These are phyloP conservation scores for Strigomonas culicis DNA, from an alignment of 208 protist species.

Conservation along the genomic window DNA sequence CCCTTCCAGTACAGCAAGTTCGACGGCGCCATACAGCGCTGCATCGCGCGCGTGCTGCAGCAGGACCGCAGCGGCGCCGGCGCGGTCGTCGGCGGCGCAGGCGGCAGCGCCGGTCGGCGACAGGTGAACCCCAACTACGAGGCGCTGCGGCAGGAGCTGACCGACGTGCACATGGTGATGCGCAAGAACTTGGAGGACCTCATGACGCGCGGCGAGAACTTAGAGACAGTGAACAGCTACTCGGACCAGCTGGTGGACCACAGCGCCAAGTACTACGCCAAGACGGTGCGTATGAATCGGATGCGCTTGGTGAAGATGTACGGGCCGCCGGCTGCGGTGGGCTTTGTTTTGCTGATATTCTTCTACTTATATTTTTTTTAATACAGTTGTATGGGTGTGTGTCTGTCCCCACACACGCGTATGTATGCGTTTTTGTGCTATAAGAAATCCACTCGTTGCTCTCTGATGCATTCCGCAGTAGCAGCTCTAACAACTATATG, in stretches of 20 bases:
- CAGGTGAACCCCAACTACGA: constrained; percentile 79
- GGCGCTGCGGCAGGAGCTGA: constrained; percentile 74
- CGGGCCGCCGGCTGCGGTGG: constrained; percentile 67
- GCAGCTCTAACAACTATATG: too few species aligned
- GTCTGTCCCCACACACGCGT: neutral
- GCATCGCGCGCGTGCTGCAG: constrained; percentile 63
- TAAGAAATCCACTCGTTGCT: too few species aligned
- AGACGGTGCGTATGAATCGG: constrained; percentile 86
- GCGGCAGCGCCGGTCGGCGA: constrained; percentile 30
- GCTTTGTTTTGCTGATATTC: constrained; percentile 63
- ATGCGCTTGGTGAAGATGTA: constrained; percentile 86
- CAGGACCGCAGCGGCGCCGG: constrained; percentile 38
- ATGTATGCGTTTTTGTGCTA: too few species aligned
- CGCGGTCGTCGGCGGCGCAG: constrained; percentile 13
- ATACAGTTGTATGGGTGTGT: neutral
- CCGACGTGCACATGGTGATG: constrained; percentile 90
- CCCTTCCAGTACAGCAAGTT: constrained; percentile 91
- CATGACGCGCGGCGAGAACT: constrained; percentile 83
- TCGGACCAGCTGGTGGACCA: constrained; percentile 77
- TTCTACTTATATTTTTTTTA: constrained; percentile 87
- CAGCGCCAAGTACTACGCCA: constrained; percentile 80
- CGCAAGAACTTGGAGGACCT: constrained; percentile 89
- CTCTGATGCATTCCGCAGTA: too few species aligned
- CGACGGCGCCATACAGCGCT: constrained; percentile 73
- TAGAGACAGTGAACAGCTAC: constrained; percentile 89